Conservation (phyloP, 768 basidiomycete species). For the Tremella mesenterica region DNA sequence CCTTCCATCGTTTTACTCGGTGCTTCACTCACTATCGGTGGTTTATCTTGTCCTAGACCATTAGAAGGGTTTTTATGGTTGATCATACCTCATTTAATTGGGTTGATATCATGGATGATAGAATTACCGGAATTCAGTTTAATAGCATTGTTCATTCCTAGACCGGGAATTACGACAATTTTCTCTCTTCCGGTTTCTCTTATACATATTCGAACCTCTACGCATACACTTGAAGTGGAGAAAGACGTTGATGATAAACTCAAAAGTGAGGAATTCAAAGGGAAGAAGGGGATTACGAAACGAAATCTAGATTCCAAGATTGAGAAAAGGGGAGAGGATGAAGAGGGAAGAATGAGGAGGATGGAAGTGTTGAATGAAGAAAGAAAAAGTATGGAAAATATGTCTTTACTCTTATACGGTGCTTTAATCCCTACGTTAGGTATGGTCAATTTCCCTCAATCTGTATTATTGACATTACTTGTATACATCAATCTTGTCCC, state of each 20-base stretch:
- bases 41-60: conserved; percentile 50
- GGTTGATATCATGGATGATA: conserved; percentile 40
- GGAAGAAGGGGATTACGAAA: too few species aligned
- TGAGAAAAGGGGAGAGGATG: too few species aligned
- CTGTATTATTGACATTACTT: conserved; percentile 58
- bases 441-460: conserved; percentile 87
- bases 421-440: conserved; percentile 75
- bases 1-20: conserved; percentile 79
- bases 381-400: conserved; percentile 39
- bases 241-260: too few species aligned
- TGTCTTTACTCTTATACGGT: conserved; percentile 75
- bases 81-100: conserved; percentile 10
- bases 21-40: conserved; percentile 74
- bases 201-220: too few species aligned
- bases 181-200: too few species aligned
- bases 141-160: conserved; percentile 6
- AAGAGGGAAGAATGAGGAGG: too few species aligned
- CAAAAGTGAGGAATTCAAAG: too few species aligned
- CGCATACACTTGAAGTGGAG: too few species aligned
- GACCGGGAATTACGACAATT: too few species aligned
- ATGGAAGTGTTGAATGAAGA: neutral
- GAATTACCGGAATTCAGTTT: conserved; percentile 34
- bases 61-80: conserved; percentile 59
- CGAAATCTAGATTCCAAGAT: too few species aligned
- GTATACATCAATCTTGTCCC: conserved; percentile 11